Conservation (phyloP, 208 protist genomes). For the Leishmania mexicana region DNA sequence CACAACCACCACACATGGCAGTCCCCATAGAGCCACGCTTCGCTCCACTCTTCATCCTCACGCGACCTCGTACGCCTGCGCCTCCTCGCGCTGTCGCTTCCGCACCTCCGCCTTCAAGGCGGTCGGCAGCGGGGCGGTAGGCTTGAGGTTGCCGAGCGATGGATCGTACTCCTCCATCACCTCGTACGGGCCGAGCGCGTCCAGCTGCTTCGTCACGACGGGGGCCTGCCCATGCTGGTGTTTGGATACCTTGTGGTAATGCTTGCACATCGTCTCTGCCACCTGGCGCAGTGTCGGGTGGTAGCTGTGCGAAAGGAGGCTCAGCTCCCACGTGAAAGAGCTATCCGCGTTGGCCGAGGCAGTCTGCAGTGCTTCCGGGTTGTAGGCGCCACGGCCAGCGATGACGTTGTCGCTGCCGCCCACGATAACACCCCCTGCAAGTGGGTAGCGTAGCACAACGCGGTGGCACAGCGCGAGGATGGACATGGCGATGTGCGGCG, state of each 20-base stretch:
- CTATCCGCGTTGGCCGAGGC: conserved; percentile 82
- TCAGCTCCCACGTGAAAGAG: conserved; percentile 91
- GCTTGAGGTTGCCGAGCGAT: conserved; percentile 75
- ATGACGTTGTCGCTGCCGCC: conserved; percentile 91
- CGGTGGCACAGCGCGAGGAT: conserved; percentile 84
- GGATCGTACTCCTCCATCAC: conserved; percentile 91
- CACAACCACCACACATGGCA: background rate
- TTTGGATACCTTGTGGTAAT: conserved; percentile 86
- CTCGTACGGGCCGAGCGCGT: conserved; percentile 88
- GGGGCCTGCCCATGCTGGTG: conserved; percentile 84
- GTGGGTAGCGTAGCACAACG: conserved; percentile 80
- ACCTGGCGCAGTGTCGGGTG: conserved; percentile 87
- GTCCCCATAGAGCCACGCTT: background rate
- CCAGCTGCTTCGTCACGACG: conserved; percentile 87
- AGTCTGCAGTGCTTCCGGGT: conserved; percentile 85
- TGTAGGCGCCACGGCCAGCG: conserved; percentile 83
- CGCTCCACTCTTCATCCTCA: background rate
- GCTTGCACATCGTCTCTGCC: conserved; percentile 78
- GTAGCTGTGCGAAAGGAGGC: conserved; percentile 72
- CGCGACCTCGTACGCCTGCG: conserved; percentile 1
- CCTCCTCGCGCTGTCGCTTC: conserved; percentile 31
- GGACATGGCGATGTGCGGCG: conserved; percentile 85
- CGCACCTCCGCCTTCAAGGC: conserved; percentile 39
- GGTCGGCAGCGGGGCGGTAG: conserved; percentile 60
- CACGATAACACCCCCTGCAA: conserved; percentile 78